phyloP scores from a whole-genome alignment of 805 yeast species.

The Nakazawaea pomicola region DNA sequence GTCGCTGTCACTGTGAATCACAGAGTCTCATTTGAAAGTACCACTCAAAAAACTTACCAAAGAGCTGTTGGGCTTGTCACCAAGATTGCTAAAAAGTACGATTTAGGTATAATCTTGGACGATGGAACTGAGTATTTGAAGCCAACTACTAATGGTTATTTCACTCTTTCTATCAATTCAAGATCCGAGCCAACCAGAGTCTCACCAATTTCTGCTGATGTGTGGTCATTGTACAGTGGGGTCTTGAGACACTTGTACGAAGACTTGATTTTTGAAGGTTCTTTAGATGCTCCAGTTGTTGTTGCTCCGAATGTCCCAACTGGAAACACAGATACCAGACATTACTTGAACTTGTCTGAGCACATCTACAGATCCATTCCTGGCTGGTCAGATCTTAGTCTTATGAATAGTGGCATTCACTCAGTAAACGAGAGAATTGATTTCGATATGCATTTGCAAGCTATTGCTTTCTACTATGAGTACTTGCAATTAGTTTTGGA shows the following conservation, averaged over 20 bases:
- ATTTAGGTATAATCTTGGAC: slow-evolving; percentile 40
- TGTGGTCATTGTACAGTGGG: slow-evolving; percentile 43
- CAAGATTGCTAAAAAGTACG: slow-evolving; percentile 40
- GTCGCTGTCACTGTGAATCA: slow-evolving; percentile 54
- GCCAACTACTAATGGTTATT: slow-evolving; percentile 20
- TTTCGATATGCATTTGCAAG: slow-evolving; percentile 49
- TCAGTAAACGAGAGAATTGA: slow-evolving; percentile 56
- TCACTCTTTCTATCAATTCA: slow-evolving; percentile 16
- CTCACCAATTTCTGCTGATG: slow-evolving; percentile 29
- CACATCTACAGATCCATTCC: slow-evolving; percentile 57
- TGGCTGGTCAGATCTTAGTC: slow-evolving; percentile 22
- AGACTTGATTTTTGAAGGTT: slow-evolving; percentile 36
- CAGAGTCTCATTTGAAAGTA: slow-evolving; percentile 55
- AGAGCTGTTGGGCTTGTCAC: slow-evolving; percentile 31
- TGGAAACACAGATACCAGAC: slow-evolving; percentile 59
- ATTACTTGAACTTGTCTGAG: slow-evolving; percentile 51
- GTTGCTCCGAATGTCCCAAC: slow-evolving; percentile 48
- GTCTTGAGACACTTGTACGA: slow-evolving; percentile 50
- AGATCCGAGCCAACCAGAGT: slow-evolving; percentile 34
- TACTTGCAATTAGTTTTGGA: slow-evolving; percentile 28
- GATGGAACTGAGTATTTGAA: slow-evolving; percentile 24
- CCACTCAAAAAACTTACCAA: slow-evolving; percentile 35
- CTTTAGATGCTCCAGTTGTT: slow-evolving; percentile 17
- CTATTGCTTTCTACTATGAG: slow-evolving; percentile 49
- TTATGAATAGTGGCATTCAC: slow-evolving; percentile 37